Base-by-base conservation (phyloP, 1,284 basidiomycete genomes). In the Tremellales sp. region DNA sequence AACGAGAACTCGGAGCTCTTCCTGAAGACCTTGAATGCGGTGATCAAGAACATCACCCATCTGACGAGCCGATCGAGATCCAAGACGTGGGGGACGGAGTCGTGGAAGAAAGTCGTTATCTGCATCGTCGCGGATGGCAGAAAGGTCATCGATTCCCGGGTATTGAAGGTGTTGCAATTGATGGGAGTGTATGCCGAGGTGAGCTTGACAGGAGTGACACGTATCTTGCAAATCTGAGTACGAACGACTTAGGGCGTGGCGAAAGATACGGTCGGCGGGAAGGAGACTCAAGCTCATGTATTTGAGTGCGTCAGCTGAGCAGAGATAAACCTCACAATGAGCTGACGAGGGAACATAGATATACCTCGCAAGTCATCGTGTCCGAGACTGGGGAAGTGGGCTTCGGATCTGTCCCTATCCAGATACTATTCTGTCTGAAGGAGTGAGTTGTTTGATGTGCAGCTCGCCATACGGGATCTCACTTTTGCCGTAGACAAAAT, bases 181-280 rank as follows among this genome's bases (percentile, higher is more conserved):
- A 93, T 97, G 90, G 93, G 93, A 26, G 87, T 86, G 60, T 97
- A 94, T 71, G 90, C 94, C 74, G 92, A 97, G 71, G 91, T 62
- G 87, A 53, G 82, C 92, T 45, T 84, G 86, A 57, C 92, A 93
- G 71, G 16, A 16, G 16, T 18, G 8, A 36, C 34, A 18, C 8
- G 34, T 18, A 8, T 16, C 72, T 51, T 70, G 66, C 28, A 68
- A 70, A 51, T 68, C 28, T 29, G 31, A 37, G 29, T 18, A 4
- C 10, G 16, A 75, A 18, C n/a, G 24, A 10, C 9, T 39, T 86
- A 93, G 73, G 92, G 92, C 54, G 83, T 97, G 47, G 88, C 91
- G 61, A 95, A 97, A 72, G 87, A 93, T 68, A 84, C 86, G 4
- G 86, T 97, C 38, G 89, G 79, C 22, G 88, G 87, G 43, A 93